Base-by-base conservation (phyloP, 2,329 filamentous ascomycete species). In the Dryadomyces sulphureus region DNA sequence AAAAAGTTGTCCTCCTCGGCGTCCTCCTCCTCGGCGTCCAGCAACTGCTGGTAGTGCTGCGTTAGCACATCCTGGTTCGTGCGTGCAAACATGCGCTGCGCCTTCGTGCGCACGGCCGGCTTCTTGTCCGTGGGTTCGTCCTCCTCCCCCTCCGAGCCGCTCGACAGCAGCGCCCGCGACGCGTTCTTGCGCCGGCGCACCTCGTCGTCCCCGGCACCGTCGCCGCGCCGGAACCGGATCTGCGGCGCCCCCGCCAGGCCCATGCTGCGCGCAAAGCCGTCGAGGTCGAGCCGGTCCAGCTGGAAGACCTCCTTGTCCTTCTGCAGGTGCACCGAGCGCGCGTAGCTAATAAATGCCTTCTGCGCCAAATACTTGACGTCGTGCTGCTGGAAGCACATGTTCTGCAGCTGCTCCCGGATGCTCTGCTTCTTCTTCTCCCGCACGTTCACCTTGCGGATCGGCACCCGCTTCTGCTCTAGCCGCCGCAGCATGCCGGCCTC, bases 71-170 rank as follows among this genome's bases (percentile, higher is more conserved):
- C 89, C 63, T 96, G 90, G 63, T 98, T 98, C 55, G 83, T 84
- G 50, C 92, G 75, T 67, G 95, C 90, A 63, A 96, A 95, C 92
- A 98, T 96, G 55, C 87, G 82, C 62, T 98, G 88, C 60, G 94
- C 93, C 62, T 94, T 96, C 27, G 93, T 98, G 50, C 88, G 77
- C 17, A 94, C 85, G 55, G 79, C 75, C 11, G 72, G 69, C 65
- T 84, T 81, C 64, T 80, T 78, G 60, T 9, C 17, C 24, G 63
- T 65, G 22, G 57, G 59, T 12, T 60, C 66, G 39, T 63, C 65
- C 12, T 61, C 64, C 4, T 60, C 66, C 19, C 66, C 68, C 4
- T 69, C 69, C 3, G 79, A 80, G 14, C 75, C 79, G 56, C 60
- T 84, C 60, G 61, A 84, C 41, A 85, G 63, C 43, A 72, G 69